Conservation (phyloP, 2,329 filamentous ascomycete genomes). For the Pyrenophora teres region DNA sequence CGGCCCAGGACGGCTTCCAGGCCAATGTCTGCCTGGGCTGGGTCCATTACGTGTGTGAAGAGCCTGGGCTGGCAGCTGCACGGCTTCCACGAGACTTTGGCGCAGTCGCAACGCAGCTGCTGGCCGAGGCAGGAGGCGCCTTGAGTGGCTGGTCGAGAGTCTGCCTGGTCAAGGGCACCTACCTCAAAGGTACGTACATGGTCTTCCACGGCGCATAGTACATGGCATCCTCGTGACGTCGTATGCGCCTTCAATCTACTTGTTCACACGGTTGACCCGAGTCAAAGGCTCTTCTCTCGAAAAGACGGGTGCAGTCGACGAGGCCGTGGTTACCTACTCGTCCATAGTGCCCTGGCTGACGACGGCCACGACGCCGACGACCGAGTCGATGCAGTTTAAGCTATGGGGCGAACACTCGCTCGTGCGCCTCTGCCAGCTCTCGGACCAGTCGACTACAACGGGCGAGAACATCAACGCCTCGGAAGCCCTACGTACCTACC, state of each 20-base stretch:
- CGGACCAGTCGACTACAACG: slow-evolving; percentile 60
- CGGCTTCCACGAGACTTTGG: slow-evolving; percentile 67
- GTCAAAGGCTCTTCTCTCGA: slow-evolving; percentile 53
- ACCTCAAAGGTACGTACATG: slow-evolving; percentile 67
- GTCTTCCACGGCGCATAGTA: no score
- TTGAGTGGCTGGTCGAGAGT: slow-evolving; percentile 78
- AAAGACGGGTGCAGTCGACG: slow-evolving; percentile 49
- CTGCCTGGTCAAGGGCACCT: slow-evolving; percentile 77
- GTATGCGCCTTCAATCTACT: no score
- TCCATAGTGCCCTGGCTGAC: slow-evolving; percentile 68
- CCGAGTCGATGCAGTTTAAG: slow-evolving; percentile 61
- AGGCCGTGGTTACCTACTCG: slow-evolving; percentile 70
- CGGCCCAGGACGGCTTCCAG: slow-evolving; percentile 68
- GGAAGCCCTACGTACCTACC: slow-evolving; percentile 55
- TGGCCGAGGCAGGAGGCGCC: slow-evolving; percentile 46
- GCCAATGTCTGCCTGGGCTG: slow-evolving; percentile 82
- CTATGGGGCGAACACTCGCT: slow-evolving; percentile 81
- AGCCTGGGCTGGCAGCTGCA: slow-evolving; percentile 65
- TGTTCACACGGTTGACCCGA: slow-evolving; percentile 8
- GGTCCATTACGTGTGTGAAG: slow-evolving; percentile 78
- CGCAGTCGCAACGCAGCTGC: slow-evolving; percentile 29
- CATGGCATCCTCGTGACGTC: no score
- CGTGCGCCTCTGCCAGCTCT: slow-evolving; percentile 74
- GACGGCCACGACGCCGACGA: slow-evolving; percentile 58
- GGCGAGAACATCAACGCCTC: slow-evolving; percentile 33